Conservation (phyloP, 2,329 filamentous ascomycete genomes). For the Fusarium albosuccineum region DNA sequence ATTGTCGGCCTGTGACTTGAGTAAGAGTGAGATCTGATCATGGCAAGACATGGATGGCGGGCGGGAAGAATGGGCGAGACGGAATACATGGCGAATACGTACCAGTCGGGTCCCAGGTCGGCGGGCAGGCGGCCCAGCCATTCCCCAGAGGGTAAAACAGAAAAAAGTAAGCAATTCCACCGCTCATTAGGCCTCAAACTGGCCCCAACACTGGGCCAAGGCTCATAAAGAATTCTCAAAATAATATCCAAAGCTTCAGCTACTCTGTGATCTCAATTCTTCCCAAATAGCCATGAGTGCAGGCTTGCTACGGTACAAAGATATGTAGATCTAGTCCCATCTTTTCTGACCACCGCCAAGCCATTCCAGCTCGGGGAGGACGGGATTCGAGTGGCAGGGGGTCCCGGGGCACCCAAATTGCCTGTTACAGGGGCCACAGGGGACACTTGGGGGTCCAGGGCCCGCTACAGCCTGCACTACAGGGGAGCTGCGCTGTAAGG, state of each 20-base stretch:
- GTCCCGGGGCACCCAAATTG: conserved; percentile 29
- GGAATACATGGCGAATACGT: conserved; percentile 6
- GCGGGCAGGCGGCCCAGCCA: conserved; percentile 2
- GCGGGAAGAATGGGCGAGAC: neutral
- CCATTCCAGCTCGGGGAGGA: conserved; percentile 32
- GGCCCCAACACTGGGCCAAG: too few species aligned
- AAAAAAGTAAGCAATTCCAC: too few species aligned
- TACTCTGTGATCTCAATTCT: too few species aligned
- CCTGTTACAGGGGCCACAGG: conserved; percentile 15
- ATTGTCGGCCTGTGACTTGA: conserved; percentile 5
- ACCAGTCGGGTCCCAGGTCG: conserved; percentile 3
- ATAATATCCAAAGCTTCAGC: too few species aligned
- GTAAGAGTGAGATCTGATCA: conserved; percentile 27
- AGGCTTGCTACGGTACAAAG: too few species aligned
- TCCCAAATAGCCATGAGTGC: too few species aligned
- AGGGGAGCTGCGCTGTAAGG: conserved; percentile 22
- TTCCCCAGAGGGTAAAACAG: too few species aligned
- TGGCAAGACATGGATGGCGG: conserved; percentile 28
- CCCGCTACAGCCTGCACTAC: conserved; percentile 17
- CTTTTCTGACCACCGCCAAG: conserved; percentile 2
- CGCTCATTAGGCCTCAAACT: too few species aligned
- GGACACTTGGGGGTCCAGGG: conserved; percentile 2
- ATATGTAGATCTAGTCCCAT: too few species aligned
- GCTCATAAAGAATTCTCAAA: too few species aligned
- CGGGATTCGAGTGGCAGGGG: conserved; percentile 13